Base-by-base conservation (phyloP, 1,284 basidiomycete species). In the Sphagnurus paluster region DNA sequence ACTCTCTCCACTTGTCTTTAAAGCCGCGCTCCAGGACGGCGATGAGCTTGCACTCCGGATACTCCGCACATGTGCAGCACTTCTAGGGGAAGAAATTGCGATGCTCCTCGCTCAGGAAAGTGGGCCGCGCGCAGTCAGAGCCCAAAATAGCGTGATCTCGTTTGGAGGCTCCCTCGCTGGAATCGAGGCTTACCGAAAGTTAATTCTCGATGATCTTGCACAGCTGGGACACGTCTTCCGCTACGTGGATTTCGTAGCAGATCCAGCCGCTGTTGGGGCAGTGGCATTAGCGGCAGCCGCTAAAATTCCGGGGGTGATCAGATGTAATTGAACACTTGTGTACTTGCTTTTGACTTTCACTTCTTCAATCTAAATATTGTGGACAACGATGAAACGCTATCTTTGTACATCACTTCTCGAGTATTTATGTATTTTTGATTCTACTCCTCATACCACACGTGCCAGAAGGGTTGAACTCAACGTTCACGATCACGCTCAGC, bases 101-200 rank as follows among this genome's bases (percentile, higher is more conserved):
- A 61, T 80, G 28, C 63, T 90, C 13, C 70, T 84, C 17, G 65
- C 73, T 7, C 63, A 71, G 3, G 61, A 61, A 0, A 66, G 63
- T 13, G 62, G 61, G 7, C 65, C 72, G 8, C 69, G 68, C 7
- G 68, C 71, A 0, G 72, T 87, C 37, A 69, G 68, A 30, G 75
- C 87, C 0, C 61, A 68, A 30, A 72, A 82, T 1, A 73, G 77
- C 20, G 74, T 90, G 1, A 56, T 90, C 11, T 86, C 82, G 46
- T 82, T 90, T 49, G 87, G 87, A 7, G 87, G 87, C 3, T 87
- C 84, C n/a, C 60, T 88, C 48, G 80, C 79, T 1, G 79, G 82
- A 0, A 62, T 87, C 2, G 71, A 75, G 40, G 62, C 57, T 26
- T 89, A 90, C 49, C 70, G 84, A 35, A 67, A 74, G 16, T 59